phyloP scores from a whole-genome alignment of 139 green algal genomes.

The Yamagishiella unicocca region DNA sequence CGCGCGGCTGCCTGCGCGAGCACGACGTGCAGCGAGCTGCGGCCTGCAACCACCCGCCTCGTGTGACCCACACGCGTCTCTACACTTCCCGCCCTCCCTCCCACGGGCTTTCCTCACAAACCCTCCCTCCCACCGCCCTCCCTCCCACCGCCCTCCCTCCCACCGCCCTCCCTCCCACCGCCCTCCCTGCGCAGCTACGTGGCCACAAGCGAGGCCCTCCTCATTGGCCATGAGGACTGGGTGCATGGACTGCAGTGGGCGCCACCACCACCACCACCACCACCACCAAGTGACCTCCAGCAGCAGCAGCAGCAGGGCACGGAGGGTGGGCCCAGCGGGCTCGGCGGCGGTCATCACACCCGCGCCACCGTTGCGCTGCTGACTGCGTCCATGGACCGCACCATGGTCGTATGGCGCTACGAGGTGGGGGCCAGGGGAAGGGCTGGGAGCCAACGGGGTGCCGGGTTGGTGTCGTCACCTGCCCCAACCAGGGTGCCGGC shows the following conservation, averaged over 20 bases:
- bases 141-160: not conserved
- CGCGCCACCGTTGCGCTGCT: conserved; percentile 71
- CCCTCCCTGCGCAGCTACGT: conserved; percentile 46
- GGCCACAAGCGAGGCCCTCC: conserved; percentile 82
- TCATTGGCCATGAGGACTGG: conserved; percentile 97
- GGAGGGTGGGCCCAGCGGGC: not conserved
- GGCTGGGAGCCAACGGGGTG: too few relatives aligned
- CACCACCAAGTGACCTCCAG: too few relatives aligned
- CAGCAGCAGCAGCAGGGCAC: conserved; percentile 30
- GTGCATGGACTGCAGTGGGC: conserved; percentile 89
- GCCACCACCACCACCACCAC: conserved; percentile 27
- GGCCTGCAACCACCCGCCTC: too few relatives aligned
- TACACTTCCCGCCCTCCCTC: too few relatives aligned
- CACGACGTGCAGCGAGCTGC: too few relatives aligned
- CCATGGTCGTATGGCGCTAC: conserved; percentile 93
- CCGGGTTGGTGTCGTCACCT: too few relatives aligned
- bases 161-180: not conserved
- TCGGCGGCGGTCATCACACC: conserved; percentile 25
- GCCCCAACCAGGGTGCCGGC: too few relatives aligned
- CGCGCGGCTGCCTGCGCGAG: too few relatives aligned
- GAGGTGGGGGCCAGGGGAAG: conserved; percentile 58
- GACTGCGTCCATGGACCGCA: conserved; percentile 95
- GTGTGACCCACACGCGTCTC: too few relatives aligned
- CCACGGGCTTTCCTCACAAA: not conserved
- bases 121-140: not conserved